Percentiles rank a stretch among this genome's conserved stretches.
Conservation (phyloP, 768 basidiomycete genomes). For the Phaeotremella skinneri region DNA sequence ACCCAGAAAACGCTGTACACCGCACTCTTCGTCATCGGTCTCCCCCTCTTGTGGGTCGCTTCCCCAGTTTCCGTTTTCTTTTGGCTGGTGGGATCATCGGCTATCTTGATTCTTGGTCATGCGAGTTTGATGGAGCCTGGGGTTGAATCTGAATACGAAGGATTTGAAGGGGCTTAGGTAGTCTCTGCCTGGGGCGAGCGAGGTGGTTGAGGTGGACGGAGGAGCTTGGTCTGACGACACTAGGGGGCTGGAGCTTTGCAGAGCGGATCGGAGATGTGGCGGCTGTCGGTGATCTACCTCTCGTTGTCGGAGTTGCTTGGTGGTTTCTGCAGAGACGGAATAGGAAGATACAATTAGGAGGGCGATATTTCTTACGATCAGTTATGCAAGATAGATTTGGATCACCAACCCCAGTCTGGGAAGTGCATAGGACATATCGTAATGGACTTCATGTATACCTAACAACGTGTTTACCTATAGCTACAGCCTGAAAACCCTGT, state of each 20-base stretch:
- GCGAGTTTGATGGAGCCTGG: constrained; percentile 90
- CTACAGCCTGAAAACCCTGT: too few relatives aligned
- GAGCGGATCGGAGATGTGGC: too few relatives aligned
- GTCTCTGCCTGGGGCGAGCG: background rate
- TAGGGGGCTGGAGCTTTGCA: background rate
- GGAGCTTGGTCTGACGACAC: too few relatives aligned
- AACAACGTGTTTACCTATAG: background rate
- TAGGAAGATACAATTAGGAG: too few relatives aligned
- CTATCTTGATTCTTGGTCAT: constrained; percentile 78
- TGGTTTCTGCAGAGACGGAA: too few relatives aligned
- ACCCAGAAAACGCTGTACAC: constrained; percentile 89
- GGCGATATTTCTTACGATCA: too few relatives aligned
- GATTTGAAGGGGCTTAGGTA: constrained; percentile 57
- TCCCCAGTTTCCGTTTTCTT: constrained; percentile 69
- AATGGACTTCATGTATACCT: background rate
- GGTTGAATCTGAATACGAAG: constrained; percentile 86
- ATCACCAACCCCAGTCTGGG: too few relatives aligned
- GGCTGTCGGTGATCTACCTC: too few relatives aligned
- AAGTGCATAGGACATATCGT: too few relatives aligned
- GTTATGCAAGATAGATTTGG: too few relatives aligned
- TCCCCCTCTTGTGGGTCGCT: constrained; percentile 73
- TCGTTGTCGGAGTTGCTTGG: too few relatives aligned
- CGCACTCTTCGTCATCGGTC: constrained; percentile 75
- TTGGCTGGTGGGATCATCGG: constrained; percentile 88
- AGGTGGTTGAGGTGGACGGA: background rate